These are phyloP conservation scores for Pyrrhoderma noxium DNA, from an alignment of 1,284 basidiomycete species.

Conservation along the genomic window DNA sequence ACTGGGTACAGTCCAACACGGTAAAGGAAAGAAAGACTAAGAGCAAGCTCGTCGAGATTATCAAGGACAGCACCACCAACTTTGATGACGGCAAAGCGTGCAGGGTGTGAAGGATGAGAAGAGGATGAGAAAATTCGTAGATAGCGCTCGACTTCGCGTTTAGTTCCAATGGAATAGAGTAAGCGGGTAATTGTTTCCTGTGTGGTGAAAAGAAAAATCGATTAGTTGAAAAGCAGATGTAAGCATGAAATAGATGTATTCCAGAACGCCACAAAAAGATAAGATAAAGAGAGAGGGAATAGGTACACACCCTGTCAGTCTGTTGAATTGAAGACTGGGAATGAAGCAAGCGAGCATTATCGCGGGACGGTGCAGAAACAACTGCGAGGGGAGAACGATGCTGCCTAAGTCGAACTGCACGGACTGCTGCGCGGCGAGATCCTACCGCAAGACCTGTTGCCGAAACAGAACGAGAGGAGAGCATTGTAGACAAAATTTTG, in stretches of 20 bases:
- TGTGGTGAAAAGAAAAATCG: too few relatives aligned
- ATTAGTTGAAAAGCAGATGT: background rate
- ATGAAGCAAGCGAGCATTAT: background rate
- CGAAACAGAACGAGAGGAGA: conserved; percentile 1
- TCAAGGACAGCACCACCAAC: conserved; percentile 91
- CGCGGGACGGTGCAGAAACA: background rate
- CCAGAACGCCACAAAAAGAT: background rate
- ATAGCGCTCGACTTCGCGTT: conserved; percentile 93
- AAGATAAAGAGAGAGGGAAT: background rate
- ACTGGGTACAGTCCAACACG: conserved; percentile 92
- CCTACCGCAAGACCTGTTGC: conserved; percentile 1
- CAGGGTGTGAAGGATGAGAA: conserved; percentile 73
- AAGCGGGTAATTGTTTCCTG: conserved; percentile 91
- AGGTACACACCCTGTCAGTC: conserved; percentile 17
- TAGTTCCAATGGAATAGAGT: conserved; percentile 90
- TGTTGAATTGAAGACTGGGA: conserved; percentile 13
- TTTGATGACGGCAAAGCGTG: conserved; percentile 92
- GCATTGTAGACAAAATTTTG: background rate
- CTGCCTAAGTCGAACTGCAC: conserved; percentile 1
- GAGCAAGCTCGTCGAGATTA: conserved; percentile 84
- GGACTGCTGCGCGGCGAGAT: conserved; percentile 7
- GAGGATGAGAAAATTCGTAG: conserved; percentile 91
- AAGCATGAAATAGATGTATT: too few relatives aligned
- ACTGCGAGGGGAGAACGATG: background rate
- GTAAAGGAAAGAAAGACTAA: conserved; percentile 90